Percentiles rank a stretch among this genome's conserved stretches.
These are phyloP conservation scores for Gonapodya sp. DNA, from an alignment of 192 early-diverging fungal species.

Conservation along the genomic window DNA sequence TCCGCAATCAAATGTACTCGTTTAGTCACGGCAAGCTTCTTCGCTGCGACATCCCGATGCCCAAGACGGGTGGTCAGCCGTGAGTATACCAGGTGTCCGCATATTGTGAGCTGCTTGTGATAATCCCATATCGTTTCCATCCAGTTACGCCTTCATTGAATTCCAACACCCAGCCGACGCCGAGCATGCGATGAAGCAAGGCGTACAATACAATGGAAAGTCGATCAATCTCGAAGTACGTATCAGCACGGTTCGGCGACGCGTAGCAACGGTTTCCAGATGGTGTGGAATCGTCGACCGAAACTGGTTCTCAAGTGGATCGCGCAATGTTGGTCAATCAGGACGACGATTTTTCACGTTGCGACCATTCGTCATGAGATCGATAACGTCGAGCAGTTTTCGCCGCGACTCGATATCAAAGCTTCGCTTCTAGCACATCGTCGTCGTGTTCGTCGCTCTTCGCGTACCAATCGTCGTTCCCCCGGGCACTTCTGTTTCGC, in stretches of 20 bases:
- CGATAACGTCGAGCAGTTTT: too few species aligned
- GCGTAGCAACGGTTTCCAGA: too few species aligned
- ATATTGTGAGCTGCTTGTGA: neutral
- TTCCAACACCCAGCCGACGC: neutral
- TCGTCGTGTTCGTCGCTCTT: too few species aligned
- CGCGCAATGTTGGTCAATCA: too few species aligned
- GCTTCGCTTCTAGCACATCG: too few species aligned
- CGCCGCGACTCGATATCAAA: too few species aligned
- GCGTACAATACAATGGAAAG: neutral
- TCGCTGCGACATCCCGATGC: neutral
- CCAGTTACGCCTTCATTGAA: neutral
- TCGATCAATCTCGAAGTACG: neutral
- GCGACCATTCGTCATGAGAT: too few species aligned
- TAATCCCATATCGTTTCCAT: neutral
- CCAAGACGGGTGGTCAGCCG: neutral
- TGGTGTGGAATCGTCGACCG: neutral
- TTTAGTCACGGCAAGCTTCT: conserved; percentile 1
- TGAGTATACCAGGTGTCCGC: neutral
- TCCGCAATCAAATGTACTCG: neutral
- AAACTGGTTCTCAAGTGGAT: neutral
- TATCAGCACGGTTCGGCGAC: too few species aligned
- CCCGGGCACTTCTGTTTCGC: too few species aligned
- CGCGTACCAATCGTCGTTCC: too few species aligned
- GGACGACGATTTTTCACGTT: too few species aligned
- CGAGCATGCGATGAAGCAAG: neutral